Conservation (phyloP, 208 protist species). For the Strigomonas galati region DNA sequence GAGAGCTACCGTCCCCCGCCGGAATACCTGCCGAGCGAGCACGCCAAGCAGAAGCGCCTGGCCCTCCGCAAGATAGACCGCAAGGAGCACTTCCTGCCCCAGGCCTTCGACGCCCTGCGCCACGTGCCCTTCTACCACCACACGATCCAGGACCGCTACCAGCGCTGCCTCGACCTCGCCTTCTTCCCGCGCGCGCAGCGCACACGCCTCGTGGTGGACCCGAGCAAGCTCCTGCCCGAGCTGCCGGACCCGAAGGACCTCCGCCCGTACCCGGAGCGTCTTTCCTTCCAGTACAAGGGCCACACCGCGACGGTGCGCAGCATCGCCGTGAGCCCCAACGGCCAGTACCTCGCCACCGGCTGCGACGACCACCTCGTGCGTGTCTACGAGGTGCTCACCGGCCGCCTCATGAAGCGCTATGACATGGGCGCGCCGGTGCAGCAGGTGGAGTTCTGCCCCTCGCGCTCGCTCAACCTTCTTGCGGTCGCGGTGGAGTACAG, state of each 20-base stretch:
- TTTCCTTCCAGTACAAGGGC: constrained; percentile 95
- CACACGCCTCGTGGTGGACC: constrained; percentile 90
- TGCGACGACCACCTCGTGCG: constrained; percentile 96
- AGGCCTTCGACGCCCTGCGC: constrained; percentile 90
- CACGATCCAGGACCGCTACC: constrained; percentile 97
- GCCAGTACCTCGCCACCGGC: constrained; percentile 97
- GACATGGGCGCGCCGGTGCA: constrained; percentile 85
- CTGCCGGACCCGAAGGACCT: constrained; percentile 98
- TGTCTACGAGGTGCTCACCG: constrained; percentile 98
- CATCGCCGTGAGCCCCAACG: constrained; percentile 94
- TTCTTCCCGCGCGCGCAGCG: constrained; percentile 94
- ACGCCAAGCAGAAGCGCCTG: constrained; percentile 85
- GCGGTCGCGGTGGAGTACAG: constrained; percentile 85
- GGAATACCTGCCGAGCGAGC: constrained; percentile 96
- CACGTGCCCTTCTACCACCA: constrained; percentile 95
- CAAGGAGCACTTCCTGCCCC: constrained; percentile 92
- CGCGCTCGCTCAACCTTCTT: constrained; percentile 85
- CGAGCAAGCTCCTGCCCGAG: constrained; percentile 96
- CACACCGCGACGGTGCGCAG: constrained; percentile 93
- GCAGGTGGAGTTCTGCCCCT: constrained; percentile 95
- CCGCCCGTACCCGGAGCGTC: constrained; percentile 97
- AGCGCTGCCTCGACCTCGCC: constrained; percentile 99
- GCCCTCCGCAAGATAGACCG: constrained; percentile 89
- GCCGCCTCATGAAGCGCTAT: constrained; percentile 93
- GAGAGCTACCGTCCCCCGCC: constrained; percentile 98